phyloP scores from a whole-genome alignment of 257 asterid genomes.

The Echium plantagineum region DNA sequence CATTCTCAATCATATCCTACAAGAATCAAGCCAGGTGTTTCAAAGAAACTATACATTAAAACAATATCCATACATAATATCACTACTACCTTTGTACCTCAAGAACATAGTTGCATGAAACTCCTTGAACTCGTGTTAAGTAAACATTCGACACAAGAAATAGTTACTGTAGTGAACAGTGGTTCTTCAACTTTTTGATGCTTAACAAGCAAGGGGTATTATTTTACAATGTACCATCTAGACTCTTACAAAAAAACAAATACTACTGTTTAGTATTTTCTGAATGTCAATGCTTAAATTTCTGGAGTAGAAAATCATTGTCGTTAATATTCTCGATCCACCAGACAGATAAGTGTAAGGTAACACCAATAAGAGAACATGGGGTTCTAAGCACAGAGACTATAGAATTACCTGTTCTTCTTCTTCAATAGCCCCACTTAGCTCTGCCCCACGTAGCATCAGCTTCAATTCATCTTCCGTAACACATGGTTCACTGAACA shows the following conservation, averaged over 20 bases:
- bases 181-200: not conserved
- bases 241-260: not conserved
- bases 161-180: too few species aligned
- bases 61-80: not conserved
- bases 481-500: slow-evolving; percentile 83
- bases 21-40: slow-evolving; percentile 17
- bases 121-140: not conserved
- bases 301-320: too few species aligned
- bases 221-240: not conserved
- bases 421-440: slow-evolving; percentile 98
- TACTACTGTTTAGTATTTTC: too few species aligned
- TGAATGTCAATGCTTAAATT: too few species aligned
- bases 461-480: slow-evolving; percentile 95
- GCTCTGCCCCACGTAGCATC: slow-evolving; percentile 98
- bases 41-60: not conserved
- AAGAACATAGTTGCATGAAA: not conserved
- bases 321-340: not conserved
- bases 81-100: not conserved
- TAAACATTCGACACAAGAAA: not conserved
- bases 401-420: slow-evolving; percentile 74
- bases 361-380: too few species aligned
- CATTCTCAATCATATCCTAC: slow-evolving; percentile 99
- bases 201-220: not conserved
- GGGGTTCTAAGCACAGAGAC: too few species aligned
- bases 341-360: not conserved